A percentile compares a stretch with the other conserved stretches of the same genome.
Evolutionary conservation across 106 monocot species (phyloP).

Genomic region (Agapanthus africanus): DNA sequence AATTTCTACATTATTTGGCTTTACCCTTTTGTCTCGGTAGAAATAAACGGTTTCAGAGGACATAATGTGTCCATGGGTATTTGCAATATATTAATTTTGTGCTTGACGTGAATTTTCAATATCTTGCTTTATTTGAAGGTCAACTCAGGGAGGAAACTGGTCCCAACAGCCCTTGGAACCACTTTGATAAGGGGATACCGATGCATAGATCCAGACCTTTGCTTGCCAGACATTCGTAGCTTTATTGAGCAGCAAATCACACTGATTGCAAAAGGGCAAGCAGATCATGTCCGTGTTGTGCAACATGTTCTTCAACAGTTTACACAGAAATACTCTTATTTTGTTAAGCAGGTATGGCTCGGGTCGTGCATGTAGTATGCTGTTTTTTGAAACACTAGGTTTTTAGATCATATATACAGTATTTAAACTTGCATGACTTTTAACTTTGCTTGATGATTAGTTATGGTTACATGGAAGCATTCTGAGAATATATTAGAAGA

Average conservation of each 20-base stretch:
- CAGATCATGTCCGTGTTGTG: slow-evolving; percentile 61
- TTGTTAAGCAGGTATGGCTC: slow-evolving; percentile 69
- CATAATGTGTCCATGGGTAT: background rate
- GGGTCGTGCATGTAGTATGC: background rate
- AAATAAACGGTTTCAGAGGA: background rate
- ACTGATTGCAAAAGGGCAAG: slow-evolving; percentile 84
- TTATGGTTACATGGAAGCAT: background rate
- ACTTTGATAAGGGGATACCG: slow-evolving; percentile 96
- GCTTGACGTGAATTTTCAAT: background rate
- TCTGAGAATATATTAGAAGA: background rate
- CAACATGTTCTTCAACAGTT: slow-evolving; percentile 83
- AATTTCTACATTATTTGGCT: background rate
- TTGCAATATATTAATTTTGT: background rate
- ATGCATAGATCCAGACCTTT: slow-evolving; percentile 86
- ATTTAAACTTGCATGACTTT: background rate
- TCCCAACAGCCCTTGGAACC: slow-evolving; percentile 75
- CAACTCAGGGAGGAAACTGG: slow-evolving; percentile 83
- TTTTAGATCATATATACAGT: background rate
- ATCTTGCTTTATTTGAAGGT: slow-evolving; percentile 43
- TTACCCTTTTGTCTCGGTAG: background rate
- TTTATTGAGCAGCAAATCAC: slow-evolving; percentile 99
- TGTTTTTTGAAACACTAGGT: background rate
- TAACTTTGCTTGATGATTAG: background rate
- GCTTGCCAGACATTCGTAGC: slow-evolving; percentile 87
- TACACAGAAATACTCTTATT: slow-evolving; percentile 73